These are phyloP conservation scores for Thalassiosira mediterranea DNA, from an alignment of 352 stramenopile species.

Conservation along the genomic window DNA sequence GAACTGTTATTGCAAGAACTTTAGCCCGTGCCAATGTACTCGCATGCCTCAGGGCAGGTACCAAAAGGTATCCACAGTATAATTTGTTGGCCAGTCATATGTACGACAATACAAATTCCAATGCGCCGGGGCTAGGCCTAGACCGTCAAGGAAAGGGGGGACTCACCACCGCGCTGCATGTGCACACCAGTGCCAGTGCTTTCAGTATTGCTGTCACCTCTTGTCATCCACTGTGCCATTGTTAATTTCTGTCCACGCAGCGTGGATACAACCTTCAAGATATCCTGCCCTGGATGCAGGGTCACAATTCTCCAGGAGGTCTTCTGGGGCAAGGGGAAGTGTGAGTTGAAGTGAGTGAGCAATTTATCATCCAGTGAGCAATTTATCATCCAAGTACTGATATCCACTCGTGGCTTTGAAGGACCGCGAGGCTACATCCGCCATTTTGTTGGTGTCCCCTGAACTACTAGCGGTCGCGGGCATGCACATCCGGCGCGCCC, in stretches of 20 bases:
- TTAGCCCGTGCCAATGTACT: no score
- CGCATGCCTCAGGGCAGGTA: no score
- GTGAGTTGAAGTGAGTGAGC: slow-evolving; percentile 12
- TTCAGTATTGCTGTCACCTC: not conserved
- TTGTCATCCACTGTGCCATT: slow-evolving; percentile 27
- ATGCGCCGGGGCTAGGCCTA: no score
- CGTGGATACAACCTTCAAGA: slow-evolving; percentile 15
- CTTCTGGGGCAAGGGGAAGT: slow-evolving; percentile 24
- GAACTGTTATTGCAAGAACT: no score
- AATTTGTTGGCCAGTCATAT: no score
- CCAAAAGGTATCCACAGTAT: no score
- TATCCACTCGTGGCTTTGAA: not conserved
- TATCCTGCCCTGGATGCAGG: not conserved
- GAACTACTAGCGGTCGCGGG: not conserved
- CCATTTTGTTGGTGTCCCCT: slow-evolving; percentile 15
- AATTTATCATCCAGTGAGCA: slow-evolving; percentile 17
- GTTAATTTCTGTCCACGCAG: slow-evolving; percentile 15
- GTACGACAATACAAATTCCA: no score
- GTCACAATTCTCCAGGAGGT: slow-evolving; percentile 20
- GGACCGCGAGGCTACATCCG: slow-evolving; percentile 10
- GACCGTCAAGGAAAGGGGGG: slow-evolving; percentile 7
- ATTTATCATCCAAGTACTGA: slow-evolving; percentile 6
- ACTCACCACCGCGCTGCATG: not conserved
- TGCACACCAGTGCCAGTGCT: not conserved
- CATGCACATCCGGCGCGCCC: not conserved